A percentile compares a stretch with the other conserved stretches of the same genome.
These are phyloP conservation scores for Bisporella sp. DNA, from an alignment of 2,329 filamentous ascomycete genomes.

Conservation along the genomic window DNA sequence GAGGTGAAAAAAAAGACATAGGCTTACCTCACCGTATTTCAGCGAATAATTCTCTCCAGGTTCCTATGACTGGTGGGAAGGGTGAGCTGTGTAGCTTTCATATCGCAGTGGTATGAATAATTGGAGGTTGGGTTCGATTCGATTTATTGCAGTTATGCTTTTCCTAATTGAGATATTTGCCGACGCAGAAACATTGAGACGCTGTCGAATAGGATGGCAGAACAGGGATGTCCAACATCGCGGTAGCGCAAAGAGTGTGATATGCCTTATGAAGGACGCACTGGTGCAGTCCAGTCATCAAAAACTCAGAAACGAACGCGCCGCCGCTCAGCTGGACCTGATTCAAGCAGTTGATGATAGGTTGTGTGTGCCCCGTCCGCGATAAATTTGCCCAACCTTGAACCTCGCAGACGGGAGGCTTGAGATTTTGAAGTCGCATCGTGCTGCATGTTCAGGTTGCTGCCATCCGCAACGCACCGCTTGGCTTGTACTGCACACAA, in stretches of 20 bases:
- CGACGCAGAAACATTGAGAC: constrained; percentile 17
- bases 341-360: neutral
- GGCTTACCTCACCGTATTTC: too few relatives aligned
- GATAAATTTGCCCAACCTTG: neutral
- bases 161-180: constrained; percentile 27
- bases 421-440: neutral
- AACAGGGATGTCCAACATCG: constrained; percentile 18
- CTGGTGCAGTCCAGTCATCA: constrained; percentile 13
- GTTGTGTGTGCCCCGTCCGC: neutral
- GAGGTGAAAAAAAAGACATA: too few relatives aligned
- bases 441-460: neutral
- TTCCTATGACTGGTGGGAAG: too few relatives aligned
- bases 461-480: neutral
- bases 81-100: neutral
- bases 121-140: constrained; percentile 4
- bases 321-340: constrained; percentile 19
- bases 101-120: neutral
- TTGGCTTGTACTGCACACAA: too few relatives aligned
- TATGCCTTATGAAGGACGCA: constrained; percentile 19
- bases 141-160: constrained; percentile 13
- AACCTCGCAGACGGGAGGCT: neutral
- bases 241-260: constrained; percentile 22
- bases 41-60: too few relatives aligned
- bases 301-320: constrained; percentile 13
- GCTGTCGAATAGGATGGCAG: constrained; percentile 20